Conservation (phyloP, 768 basidiomycete genomes). For the Pleurotus cornucopiae region DNA sequence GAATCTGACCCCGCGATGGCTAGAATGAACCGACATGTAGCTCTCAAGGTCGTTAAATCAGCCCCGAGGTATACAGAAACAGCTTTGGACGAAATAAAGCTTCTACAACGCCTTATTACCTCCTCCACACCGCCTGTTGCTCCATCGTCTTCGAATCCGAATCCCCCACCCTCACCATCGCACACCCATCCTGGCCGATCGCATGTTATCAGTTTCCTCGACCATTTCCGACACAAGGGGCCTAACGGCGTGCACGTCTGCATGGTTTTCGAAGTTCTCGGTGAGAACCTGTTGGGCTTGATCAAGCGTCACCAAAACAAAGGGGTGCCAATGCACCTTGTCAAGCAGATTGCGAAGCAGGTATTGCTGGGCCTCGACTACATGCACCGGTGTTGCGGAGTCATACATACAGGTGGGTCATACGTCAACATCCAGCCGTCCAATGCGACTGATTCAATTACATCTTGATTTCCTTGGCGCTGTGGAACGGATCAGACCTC, state of each 20-base stretch:
- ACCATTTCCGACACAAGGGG: slow-evolving; percentile 95
- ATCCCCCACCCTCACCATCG: slow-evolving; percentile 49
- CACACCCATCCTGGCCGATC: slow-evolving; percentile 82
- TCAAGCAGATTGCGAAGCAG: slow-evolving; percentile 96
- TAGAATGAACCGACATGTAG: slow-evolving; percentile 94
- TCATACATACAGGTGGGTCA: slow-evolving; percentile 84
- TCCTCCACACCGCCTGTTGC: slow-evolving; percentile 58
- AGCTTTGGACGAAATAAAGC: slow-evolving; percentile 97
- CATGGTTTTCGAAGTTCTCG: slow-evolving; percentile 99
- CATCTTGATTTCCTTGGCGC: not conserved
- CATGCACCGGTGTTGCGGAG: slow-evolving; percentile 95
- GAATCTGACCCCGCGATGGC: slow-evolving; percentile 7
- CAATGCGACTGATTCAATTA: not conserved
- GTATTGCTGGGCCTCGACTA: slow-evolving; percentile 94
- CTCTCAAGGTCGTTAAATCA: slow-evolving; percentile 98
- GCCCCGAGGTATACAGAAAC: slow-evolving; percentile 97
- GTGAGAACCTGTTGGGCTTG: slow-evolving; percentile 92
- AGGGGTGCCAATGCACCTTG: slow-evolving; percentile 89
- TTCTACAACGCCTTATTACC: slow-evolving; percentile 91
- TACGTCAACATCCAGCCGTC: not conserved
- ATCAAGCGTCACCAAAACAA: slow-evolving; percentile 99
- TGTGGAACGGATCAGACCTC: slow-evolving; percentile 50
- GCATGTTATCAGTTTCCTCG: slow-evolving; percentile 96
- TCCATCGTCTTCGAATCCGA: slow-evolving; percentile 43
- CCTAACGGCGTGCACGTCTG: slow-evolving; percentile 97